Base-by-base conservation (phyloP, 148 eudicot genomes). In the Rhododendron ferrugineum region DNA sequence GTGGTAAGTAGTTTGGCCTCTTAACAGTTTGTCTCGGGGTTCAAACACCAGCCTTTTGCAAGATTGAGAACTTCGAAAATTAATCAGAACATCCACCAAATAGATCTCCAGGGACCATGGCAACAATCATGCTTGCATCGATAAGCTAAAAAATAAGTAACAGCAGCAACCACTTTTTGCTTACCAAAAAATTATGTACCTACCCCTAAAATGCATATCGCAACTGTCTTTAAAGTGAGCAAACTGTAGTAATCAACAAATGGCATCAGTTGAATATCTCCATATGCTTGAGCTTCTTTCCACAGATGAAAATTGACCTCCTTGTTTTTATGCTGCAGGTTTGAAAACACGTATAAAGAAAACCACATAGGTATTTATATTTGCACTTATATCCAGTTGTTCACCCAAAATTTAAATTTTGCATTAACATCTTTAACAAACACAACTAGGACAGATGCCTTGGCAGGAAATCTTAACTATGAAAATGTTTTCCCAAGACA, bases 241-340 rank as follows among this genome's bases (percentile, higher is more conserved):
- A 97, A 89, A 87, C 94, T 91, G 92, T 97, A 97, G 85, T 97
- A 95, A 87, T 97, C 99, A 84, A 97, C 96, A 92, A 94, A 97
- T 64, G 99, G 98, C 99, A 97, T 93, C 88, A 97, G 83, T 88
- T 95, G 98, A 82, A 95, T 91, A 89, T 97, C 99, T 89, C 94
- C 94, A 90, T 92, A 97, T 80, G 94, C 92, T 87, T 92, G 92
- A 86, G 96, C 95, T 92, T 97, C 99, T 89, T 84, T 94, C 99
- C 96, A 95, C 47, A 97, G 89, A 86, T 91, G 91, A 77, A 88
- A 86, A 88, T 97, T 97, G 82, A 97, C 99, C 75, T 92, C 92
- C 80, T 87, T 88, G 82, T 89, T 93, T 88, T 89, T 95, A 90
- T 97, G 94, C 99, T 97, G 92, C 90, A 90, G 58, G 60, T 75